A percentile compares a stretch with the other conserved stretches of the same genome.
Evolutionary conservation across 2,329 filamentous ascomycete species (phyloP).

Genomic region (Grosmannia clavigera): DNA sequence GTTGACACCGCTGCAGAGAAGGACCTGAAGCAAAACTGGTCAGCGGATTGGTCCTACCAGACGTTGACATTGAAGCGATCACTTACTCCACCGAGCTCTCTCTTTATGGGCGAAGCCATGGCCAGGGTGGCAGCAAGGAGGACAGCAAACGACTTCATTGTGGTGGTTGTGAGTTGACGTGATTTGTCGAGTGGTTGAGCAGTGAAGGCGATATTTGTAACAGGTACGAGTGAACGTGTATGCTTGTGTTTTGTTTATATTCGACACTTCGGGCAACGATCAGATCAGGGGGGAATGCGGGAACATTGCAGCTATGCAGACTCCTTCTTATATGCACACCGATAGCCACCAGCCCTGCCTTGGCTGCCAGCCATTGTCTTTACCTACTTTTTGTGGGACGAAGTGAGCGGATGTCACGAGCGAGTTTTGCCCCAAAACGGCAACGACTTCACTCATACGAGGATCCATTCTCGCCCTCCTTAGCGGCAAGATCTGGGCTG

Average conservation of each 20-base stretch:
- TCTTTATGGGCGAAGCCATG: conserved; percentile 22
- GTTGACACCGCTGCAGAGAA: conserved; percentile 38
- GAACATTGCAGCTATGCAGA: not conserved
- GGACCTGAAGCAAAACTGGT: conserved; percentile 22
- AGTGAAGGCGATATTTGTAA: not conserved
- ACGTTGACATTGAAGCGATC: not conserved
- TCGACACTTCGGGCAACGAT: not conserved
- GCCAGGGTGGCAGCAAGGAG: conserved; percentile 6
- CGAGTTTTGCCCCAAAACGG: not conserved
- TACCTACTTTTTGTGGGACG: not conserved
- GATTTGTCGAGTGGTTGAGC: not conserved
- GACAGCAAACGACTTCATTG: conserved; percentile 9
- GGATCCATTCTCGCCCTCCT: not conserved
- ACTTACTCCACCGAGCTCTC: conserved; percentile 34
- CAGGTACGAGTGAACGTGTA: no score
- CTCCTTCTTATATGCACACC: not conserved
- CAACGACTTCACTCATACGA: not conserved
- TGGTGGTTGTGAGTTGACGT: not conserved
- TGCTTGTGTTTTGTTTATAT: not conserved
- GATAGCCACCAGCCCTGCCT: not conserved
- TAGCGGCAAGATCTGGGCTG: not conserved
- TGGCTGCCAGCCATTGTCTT: not conserved
- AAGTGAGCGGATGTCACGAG: not conserved
- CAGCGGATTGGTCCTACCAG: not conserved
- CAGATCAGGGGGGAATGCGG: not conserved